phyloP scores from a whole-genome alignment of 345 rosid genomes.

The Populus tremula region DNA sequence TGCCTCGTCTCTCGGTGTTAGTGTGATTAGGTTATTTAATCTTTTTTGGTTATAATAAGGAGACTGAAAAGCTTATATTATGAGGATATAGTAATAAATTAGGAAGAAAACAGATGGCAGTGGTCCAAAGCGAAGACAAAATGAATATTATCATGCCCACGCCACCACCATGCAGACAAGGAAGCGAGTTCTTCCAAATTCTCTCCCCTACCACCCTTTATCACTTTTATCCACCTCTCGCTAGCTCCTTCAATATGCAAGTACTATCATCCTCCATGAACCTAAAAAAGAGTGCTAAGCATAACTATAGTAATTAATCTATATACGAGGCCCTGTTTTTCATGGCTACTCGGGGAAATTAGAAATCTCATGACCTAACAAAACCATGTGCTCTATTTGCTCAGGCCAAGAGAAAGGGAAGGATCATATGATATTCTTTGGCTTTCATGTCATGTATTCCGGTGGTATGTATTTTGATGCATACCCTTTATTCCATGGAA shows the following conservation, averaged over 20 bases:
- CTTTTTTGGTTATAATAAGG: not conserved
- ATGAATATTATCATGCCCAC: constrained; percentile 42
- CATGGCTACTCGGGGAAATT: not conserved
- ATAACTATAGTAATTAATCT: not conserved
- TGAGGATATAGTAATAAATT: not conserved
- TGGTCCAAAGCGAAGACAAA: constrained; percentile 43
- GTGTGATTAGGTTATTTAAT: not conserved
- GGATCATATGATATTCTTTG: not conserved
- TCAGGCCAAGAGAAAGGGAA: not conserved
- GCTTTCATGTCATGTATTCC: no score
- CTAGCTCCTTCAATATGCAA: not conserved
- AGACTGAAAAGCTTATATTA: not conserved
- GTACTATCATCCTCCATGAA: not conserved
- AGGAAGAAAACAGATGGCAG: constrained; percentile 22
- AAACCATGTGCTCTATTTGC: not conserved
- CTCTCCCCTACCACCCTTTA: not conserved
- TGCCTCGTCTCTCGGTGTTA: not conserved
- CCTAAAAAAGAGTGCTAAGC: constrained; percentile 4
- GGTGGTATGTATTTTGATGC: not conserved
- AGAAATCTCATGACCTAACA: not conserved
- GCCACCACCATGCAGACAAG: constrained; percentile 43
- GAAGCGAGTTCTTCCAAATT: constrained; percentile 19
- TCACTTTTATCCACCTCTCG: constrained; percentile 11
- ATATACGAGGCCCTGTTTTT: not conserved
- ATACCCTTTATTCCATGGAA: not conserved